Evolutionary conservation across 345 rosid genomes (phyloP), one percentile per base, ranked within the genome.

Genomic region (Hevea brasiliensis): DNA sequence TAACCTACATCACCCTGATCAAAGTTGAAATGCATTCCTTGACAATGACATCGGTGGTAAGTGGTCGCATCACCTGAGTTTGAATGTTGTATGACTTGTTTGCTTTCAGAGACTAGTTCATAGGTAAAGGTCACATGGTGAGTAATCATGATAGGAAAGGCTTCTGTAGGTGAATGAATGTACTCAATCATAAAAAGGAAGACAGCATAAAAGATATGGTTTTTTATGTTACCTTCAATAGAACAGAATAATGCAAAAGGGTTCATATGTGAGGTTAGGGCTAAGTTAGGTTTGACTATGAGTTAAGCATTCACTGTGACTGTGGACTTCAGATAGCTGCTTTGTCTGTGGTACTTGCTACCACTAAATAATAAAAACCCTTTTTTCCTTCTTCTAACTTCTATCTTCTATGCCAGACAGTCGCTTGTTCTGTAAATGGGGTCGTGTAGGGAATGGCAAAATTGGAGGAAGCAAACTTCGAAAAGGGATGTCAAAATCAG

Each of bases 401-500:
- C 24, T 68, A 37, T 61, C 21, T 76, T 35, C 77, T 81, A 79
- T 89, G 42, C 78, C 93, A 12, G 90, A 81, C 29, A 91, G 98
- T 81, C 78, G 84, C 63, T 86, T 92, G 50, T 95, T 87, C 68
- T 97, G 97, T 55, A 91, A 92, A 86, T 95, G 98, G 99, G 99
- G 99, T 42, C 88, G 94, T 70, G 94, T 91, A 37, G 99, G 99
- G 40, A 89, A 87, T 80, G 92, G 89, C 47, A 89, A 85, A 77
- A 95, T 92, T 84, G 98, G 97, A 54, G 92, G 96, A 69, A 84
- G 1, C 73, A 95, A 91, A 79, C 82, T 91, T 78, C n/a, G n/a
- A n/a, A 93, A 90, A 5, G 84, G 71, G 77, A 83, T 92, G 92
- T 71, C 87, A 74, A 95, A 95, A 87, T 82, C 87, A 80, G 97